Base-by-base conservation (phyloP, 2,329 filamentous ascomycete species). In the Arthrobotrys entomopaga region DNA sequence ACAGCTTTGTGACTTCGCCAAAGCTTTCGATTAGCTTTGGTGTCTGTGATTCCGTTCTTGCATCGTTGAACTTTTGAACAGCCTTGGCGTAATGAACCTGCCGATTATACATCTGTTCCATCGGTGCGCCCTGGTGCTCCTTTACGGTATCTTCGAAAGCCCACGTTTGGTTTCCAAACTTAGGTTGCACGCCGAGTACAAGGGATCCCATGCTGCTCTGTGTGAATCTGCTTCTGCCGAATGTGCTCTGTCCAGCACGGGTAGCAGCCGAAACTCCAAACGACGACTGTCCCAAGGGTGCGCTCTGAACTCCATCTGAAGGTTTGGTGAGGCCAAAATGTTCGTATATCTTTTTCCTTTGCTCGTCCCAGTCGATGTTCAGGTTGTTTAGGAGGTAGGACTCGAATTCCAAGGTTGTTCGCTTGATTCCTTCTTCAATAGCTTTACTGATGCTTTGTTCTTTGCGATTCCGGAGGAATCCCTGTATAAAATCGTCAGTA, bases 371-470 rank as follows among this genome's bases (percentile, higher is more conserved):
- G 81, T 98, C 93, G 84, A 96, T 90, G 29, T 93, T 92, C 57
- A 98, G 89, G 80, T 96, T 96, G 79, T 97, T 93, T 81, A 98
- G 93, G 65, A 99, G 85, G 81, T 97, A 98, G 74, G 88, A 87
- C 81, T 99, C 93, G 80, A 99, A 98, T 80, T 98, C 95, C 65
- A 89, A 88, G 73, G 94, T 90, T 2, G 93, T 95, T 79, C 93
- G 89, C 79, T 94, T 90, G 75, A 98, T 85, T n/a, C 92, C 92
- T 80, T 97, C 93, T 38, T 91, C 87, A 78, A 97, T 93, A 87
- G 97, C 93, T 79, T 91, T 92, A 67, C 96, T 85, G 2, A 93
- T 95, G 16, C 93, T 96, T 82, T 96, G 94, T 54, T 91, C 91
- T 82, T 96, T 92, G 74, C 97, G 85, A 79, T 92, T 93, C 64